Conservation (phyloP, 2,329 filamentous ascomycete species). For the Emmonsiellopsis sp. region DNA sequence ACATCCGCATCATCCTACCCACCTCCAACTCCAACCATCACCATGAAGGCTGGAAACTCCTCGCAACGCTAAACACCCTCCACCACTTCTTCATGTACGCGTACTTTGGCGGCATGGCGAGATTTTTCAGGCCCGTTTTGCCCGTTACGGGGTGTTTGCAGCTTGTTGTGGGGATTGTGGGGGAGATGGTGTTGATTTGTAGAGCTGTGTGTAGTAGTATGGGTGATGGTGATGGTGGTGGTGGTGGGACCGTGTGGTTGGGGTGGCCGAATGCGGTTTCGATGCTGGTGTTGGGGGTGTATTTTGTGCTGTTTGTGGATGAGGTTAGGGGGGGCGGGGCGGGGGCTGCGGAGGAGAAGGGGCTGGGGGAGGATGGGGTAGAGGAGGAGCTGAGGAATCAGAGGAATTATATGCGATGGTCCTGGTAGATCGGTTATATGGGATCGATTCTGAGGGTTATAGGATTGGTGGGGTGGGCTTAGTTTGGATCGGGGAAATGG, state of each 20-base stretch:
- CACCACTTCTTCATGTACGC: constrained; percentile 24
- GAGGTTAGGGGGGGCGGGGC: not conserved
- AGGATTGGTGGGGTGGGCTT: no score
- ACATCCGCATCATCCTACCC: constrained; percentile 16
- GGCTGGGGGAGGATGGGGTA: not conserved
- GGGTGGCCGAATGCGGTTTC: not conserved
- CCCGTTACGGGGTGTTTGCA: constrained; percentile 16
- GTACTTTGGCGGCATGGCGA: constrained; percentile 21
- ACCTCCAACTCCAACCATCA: constrained; percentile 15
- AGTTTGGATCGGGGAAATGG: not conserved
- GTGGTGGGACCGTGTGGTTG: not conserved
- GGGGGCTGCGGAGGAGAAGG: not conserved
- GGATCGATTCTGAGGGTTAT: no score
- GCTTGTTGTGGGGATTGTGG: constrained; percentile 13
- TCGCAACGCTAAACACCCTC: constrained; percentile 20
- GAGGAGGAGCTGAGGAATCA: not conserved
- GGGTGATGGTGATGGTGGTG: no score
- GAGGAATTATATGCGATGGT: no score
- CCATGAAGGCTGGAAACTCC: constrained; percentile 18
- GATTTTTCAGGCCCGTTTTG: constrained; percentile 12
- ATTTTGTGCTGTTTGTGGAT: constrained; percentile 2
- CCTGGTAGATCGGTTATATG: no score
- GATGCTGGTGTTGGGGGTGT: not conserved
- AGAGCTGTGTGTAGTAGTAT: no score
- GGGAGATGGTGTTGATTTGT: constrained; percentile 7